Base-by-base conservation (phyloP, 371 early-diverging fungal genomes). In the Racocetra persica region DNA sequence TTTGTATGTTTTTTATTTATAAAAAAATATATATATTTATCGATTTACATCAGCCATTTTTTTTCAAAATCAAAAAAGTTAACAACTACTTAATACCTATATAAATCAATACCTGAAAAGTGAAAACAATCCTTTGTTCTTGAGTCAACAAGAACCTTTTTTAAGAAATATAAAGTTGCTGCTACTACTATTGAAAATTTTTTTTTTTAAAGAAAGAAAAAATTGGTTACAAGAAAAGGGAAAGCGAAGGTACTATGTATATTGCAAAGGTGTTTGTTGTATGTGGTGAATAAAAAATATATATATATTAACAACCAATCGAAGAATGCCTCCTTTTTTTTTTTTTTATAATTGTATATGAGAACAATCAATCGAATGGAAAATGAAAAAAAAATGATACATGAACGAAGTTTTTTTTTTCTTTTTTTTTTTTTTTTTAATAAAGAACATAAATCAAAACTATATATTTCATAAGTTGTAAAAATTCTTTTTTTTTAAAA, bases 231-330 rank as follows among this genome's bases (percentile, higher is more conserved):
- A n/a, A 22, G 57, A 57, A 57, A 57, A 57, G 20, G 20, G 22
- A 57, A 22, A 57, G 22, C 22, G 22, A 57, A 57, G 57, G 18
- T 57, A 57, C 6, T n/a, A 57, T 22, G 57, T n/a, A 55, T n/a
- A 57, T 57, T n/a, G 22, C 22, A 22, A 57, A 20, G 7, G 57
- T 57, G 22, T 20, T 55, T 38, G 38, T 41, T 41, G 41, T 57
- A 57, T 57, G 57, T 57, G 22, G 18, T n/a, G 22, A 57, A n/a
- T 57, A 18, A 57, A 14, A 57, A 18, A 22, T 14, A n/a, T n/a
- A 57, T 57, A 57, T 57, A 57, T 57, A 57, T 57, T 57, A 57
- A 57, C 57, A 57, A 57, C 57, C 57, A 57, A 57, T 57, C 57
- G 57, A 57, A n/a, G 57, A 57, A 57, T 57, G 18, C 55, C 11